Base-by-base conservation (phyloP, 192 early-diverging fungal genomes). In the Podila verticillata region DNA sequence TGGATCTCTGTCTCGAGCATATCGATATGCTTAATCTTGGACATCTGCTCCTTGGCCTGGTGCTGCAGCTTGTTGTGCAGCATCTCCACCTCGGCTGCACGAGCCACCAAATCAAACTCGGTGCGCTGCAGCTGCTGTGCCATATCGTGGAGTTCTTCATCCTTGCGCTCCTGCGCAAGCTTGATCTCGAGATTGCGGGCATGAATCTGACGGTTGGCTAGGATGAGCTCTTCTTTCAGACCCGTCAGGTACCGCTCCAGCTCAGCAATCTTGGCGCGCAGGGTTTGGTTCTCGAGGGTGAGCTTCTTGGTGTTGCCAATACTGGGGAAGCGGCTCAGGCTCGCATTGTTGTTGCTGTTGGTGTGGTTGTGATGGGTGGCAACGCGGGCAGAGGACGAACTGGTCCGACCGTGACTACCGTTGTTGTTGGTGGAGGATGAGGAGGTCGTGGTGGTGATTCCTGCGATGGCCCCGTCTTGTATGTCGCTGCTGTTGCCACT, bases 231-330 rank as follows among this genome's bases (percentile, higher is more conserved):
- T 29, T 72, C 77, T 36, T 80, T 80, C 36, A 80, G 12, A 4
- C 77, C 77, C 10, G 61, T 68, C 60, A 80, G 26, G 48, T 80
- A 72, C 17, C 77, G 69, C 22, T 80, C 77, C 57, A 80, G 34
- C 15, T 80, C 77, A 0, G 34, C 20, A 47, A 80, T 62, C 61
- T 80, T 80, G 65, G 70, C 70, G 30, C 70, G 61, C 2, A 80
- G 39, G 15, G 70, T 80, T 28, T 34, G 5, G 34, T 72, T 80
- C 28, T 72, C 77, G 22, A 63, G 17, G 1, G 36, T 62, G 28
- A 80, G 29, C 30, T 80, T 80, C 24, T 72, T 72, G 28, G 62
- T 70, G 39, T 60, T 68, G 47, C 75, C 75, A 30, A 80, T 72
- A 26, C 65, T 72, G 0, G 77, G 65, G 49, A 72, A 80, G 15